These are phyloP conservation scores for Stenogyne calaminthoides DNA, from an alignment of 305 asterid species.

Conservation along the genomic window DNA sequence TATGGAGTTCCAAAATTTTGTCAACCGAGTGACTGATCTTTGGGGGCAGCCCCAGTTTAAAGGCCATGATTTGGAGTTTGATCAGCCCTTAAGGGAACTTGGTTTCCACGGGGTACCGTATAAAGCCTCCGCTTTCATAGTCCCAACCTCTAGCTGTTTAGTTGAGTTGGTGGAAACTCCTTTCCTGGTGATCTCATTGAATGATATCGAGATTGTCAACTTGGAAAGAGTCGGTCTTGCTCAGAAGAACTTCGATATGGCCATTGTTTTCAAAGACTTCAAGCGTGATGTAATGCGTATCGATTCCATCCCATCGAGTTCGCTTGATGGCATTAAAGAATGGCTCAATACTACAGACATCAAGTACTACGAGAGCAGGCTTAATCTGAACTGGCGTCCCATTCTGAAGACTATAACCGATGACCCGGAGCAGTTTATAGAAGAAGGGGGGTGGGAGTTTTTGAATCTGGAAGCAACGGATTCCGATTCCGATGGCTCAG, in stretches of 20 bases:
- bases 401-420: conserved; percentile 68
- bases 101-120: conserved; percentile 84
- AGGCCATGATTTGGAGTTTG: conserved; percentile 69
- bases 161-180: conserved; percentile 85
- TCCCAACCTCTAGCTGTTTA: conserved; percentile 75
- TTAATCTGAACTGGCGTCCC: conserved; percentile 78
- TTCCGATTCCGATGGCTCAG: conserved; percentile 62
- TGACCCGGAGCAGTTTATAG: conserved; percentile 74
- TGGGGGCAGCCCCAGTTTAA: conserved; percentile 75
- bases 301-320: conserved; percentile 69
- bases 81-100: conserved; percentile 79
- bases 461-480: conserved; percentile 75
- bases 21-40: conserved; percentile 73
- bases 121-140: conserved; percentile 69
- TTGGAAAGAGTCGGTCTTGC: conserved; percentile 86
- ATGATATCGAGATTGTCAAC: conserved; percentile 83
- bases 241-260: conserved; percentile 88
- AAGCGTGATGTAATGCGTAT: conserved; percentile 73
- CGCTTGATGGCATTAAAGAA: conserved; percentile 77
- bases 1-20: conserved; percentile 67
- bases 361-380: conserved; percentile 82
- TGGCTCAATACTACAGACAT: conserved; percentile 85
- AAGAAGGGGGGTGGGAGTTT: conserved; percentile 89
- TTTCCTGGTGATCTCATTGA: conserved; percentile 63
- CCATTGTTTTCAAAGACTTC: conserved; percentile 84